Conservation (phyloP, 2,329 filamentous ascomycete species). For the Penicillium sp. region DNA sequence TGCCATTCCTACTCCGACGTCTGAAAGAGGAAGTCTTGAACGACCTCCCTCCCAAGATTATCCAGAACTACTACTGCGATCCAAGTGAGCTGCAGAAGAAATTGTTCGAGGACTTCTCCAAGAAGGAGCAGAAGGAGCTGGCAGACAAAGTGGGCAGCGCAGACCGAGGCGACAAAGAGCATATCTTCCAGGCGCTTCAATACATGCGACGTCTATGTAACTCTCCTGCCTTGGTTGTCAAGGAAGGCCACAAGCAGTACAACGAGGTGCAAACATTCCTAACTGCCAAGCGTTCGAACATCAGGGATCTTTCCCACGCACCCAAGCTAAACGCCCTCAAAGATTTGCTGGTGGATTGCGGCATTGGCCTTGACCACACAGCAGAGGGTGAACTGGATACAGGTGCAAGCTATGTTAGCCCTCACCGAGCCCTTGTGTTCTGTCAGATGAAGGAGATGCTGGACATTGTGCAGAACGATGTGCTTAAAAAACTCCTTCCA, state of each 20-base stretch:
- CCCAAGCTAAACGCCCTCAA: constrained; percentile 88
- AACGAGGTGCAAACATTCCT: constrained; percentile 81
- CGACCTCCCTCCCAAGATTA: constrained; percentile 93
- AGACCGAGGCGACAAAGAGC: constrained; percentile 92
- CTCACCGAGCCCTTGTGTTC: constrained; percentile 93
- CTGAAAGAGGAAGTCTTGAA: constrained; percentile 97
- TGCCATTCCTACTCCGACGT: constrained; percentile 92
- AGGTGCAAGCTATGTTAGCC: constrained; percentile 79
- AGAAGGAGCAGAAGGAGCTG: constrained; percentile 86
- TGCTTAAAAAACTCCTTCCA: constrained; percentile 86
- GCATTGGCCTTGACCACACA: constrained; percentile 74
- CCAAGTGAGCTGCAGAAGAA: constrained; percentile 91
- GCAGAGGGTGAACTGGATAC: constrained; percentile 56
- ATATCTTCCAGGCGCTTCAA: constrained; percentile 98
- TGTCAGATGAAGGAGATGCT: constrained; percentile 99
- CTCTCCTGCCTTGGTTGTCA: constrained; percentile 93
- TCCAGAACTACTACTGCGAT: constrained; percentile 99
- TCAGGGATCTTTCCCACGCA: constrained; percentile 84
- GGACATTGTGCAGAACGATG: constrained; percentile 95
- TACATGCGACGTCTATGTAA: constrained; percentile 99
- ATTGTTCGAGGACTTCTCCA: constrained; percentile 94
- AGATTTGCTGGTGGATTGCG: constrained; percentile 96
- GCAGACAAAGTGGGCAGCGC: constrained; percentile 77
- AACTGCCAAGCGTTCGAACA: constrained; percentile 71
- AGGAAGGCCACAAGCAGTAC: constrained; percentile 87